Base-by-base conservation (phyloP, 768 basidiomycete genomes). In the Boletus coccyginus region DNA sequence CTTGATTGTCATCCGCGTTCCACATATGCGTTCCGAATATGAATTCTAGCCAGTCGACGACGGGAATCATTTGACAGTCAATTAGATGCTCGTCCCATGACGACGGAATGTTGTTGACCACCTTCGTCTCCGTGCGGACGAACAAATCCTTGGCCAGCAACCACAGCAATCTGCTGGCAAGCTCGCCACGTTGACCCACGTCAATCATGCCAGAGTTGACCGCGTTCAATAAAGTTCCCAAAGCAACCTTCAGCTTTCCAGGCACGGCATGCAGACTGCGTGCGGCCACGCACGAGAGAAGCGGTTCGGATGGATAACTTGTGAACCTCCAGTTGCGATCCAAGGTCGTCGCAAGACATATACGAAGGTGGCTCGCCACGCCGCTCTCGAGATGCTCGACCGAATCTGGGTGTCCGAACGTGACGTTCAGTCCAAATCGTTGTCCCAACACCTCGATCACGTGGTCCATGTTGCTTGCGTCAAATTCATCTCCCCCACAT, bases 231-330 rank as follows among this genome's bases (percentile, higher is more conserved):
- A 55, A 12, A 7, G 32, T 51, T 6, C 0, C 3, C 36, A 48
- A 36, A 10, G 44, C 36, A 2, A 2, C 0, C 5, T 16, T 10
- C 14, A 54, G 19, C 1, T 6, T 19, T 19, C 12, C n/a, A 5
- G 49, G 41, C 3, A 10, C 6, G 8, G 0, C 4, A 9, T 64
- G 60, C 11, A 59, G 32, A 12, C 39, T 5, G 8, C 2, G 16
- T 16, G 58, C 58, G 0, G 61, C 56, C n/a, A 50, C 44, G n/a
- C 50, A 62, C 3, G 61, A 65, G 12, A 65, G 17, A 12, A 64
- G 14, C 4, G 62, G 54, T n/a, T 66, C 62, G 17, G 60, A 64
- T 14, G 65, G 59, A 41, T 61, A 59, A 11, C 29, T 41, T 13
- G 63, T 62, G 19, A 54, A 65, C n/a, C 44, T 43, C 55, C 64